Percentiles rank a stretch among this genome's conserved stretches.
phyloP scores from a whole-genome alignment of 345 rosid species.

The Capsella bursapastoris region DNA sequence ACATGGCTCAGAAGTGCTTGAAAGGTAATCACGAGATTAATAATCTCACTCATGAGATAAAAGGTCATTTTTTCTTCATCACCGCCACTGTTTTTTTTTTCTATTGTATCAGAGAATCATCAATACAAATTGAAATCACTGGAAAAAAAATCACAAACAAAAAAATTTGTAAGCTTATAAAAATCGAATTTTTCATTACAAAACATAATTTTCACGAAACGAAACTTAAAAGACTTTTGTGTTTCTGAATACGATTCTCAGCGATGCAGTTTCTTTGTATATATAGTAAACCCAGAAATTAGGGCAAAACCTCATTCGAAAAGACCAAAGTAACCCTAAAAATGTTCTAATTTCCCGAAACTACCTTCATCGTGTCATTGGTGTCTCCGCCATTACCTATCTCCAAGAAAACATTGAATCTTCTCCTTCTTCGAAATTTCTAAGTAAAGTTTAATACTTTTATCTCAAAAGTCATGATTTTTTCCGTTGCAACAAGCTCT shows the following conservation, averaged over 20 bases:
- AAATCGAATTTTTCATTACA: no score
- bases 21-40: conserved; percentile 44
- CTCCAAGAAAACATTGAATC: neutral
- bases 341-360: neutral
- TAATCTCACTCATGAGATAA: conserved; percentile 43
- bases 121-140: neutral
- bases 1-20: conserved; percentile 47
- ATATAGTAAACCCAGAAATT: conserved; percentile 21
- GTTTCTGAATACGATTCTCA: neutral
- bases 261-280: neutral
- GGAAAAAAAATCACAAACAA: neutral
- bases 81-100: neutral
- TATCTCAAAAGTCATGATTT: conserved; percentile 15
- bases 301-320: neutral
- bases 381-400: conserved; percentile 23
- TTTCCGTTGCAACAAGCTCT: conserved; percentile 20
- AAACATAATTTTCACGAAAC: no score
- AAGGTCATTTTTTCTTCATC: conserved; percentile 45
- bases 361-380: neutral
- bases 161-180: no score
- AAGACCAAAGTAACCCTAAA: conserved; percentile 1
- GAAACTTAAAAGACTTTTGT: neutral
- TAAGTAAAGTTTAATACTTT: neutral
- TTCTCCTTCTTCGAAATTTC: neutral
- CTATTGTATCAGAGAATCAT: neutral